Evolutionary conservation across 164 flowering plant genomes (phyloP).

Genomic region (Sedum album): DNA sequence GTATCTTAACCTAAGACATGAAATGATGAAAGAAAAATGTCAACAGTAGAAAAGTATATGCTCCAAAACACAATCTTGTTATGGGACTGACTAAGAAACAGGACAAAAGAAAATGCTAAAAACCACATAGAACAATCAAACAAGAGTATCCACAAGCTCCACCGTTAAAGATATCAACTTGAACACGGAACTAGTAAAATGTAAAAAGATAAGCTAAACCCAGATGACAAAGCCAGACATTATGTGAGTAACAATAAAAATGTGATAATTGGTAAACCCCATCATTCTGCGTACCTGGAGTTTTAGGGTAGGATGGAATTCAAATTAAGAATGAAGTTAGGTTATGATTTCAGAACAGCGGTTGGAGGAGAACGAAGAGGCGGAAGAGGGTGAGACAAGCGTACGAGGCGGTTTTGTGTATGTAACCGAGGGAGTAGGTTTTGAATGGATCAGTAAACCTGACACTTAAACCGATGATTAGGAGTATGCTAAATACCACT

Average conservation of each 20-base stretch:
- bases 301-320: too few relatives aligned
- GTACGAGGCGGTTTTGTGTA: slow-evolving; percentile 2
- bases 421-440: slow-evolving; percentile 1
- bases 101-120: too few relatives aligned
- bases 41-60: neutral
- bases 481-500: too few relatives aligned
- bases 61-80: neutral
- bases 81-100: too few relatives aligned
- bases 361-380: neutral
- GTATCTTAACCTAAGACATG: neutral
- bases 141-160: neutral
- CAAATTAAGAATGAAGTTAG: neutral
- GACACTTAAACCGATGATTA: neutral
- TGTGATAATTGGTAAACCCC: neutral
- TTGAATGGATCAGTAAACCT: neutral
- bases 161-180: neutral
- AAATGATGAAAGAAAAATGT: neutral
- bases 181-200: neutral
- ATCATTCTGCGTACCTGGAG: neutral
- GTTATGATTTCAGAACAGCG: neutral
- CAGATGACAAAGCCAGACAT: neutral
- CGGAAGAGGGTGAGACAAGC: neutral
- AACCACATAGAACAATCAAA: neutral
- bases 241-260: neutral
- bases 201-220: neutral